Percentiles rank a stretch among this genome's conserved stretches.
Evolutionary conservation across 2,329 filamentous ascomycete species (phyloP).

Genomic region (Talaromyces sp.): DNA sequence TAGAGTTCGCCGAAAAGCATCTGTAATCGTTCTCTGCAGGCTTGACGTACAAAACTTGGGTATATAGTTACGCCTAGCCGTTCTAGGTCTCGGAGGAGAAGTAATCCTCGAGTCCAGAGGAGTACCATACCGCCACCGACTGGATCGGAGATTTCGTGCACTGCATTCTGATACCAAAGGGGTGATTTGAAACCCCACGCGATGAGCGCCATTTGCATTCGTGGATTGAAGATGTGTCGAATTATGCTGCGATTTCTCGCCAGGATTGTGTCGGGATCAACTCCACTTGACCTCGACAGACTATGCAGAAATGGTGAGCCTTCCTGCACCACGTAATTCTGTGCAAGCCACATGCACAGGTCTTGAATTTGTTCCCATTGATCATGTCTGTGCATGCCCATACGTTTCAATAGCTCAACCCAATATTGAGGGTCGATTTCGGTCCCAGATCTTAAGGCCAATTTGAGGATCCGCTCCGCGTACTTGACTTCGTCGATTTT

Average conservation of each 20-base stretch:
- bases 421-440: slow-evolving; percentile 47
- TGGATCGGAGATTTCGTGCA: slow-evolving; percentile 20
- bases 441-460: slow-evolving; percentile 43
- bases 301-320: slow-evolving; percentile 18
- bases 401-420: slow-evolving; percentile 57
- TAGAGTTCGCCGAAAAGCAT: slow-evolving; percentile 34
- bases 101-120: slow-evolving; percentile 39
- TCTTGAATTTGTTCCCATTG: slow-evolving; percentile 51
- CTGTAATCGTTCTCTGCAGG: slow-evolving; percentile 36
- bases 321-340: slow-evolving; percentile 33
- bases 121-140: slow-evolving; percentile 26
- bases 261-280: slow-evolving; percentile 11
- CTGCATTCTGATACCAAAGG: slow-evolving; percentile 21
- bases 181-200: slow-evolving; percentile 48
- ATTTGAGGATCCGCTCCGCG: slow-evolving; percentile 48
- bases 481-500: slow-evolving; percentile 41
- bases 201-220: slow-evolving; percentile 48
- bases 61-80: slow-evolving; percentile 34
- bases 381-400: slow-evolving; percentile 56
- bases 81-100: slow-evolving; percentile 38
- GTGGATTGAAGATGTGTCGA: slow-evolving; percentile 39
- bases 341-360: slow-evolving; percentile 52
- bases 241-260: slow-evolving; percentile 29
- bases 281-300: slow-evolving; percentile 13
- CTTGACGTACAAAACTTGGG: slow-evolving; percentile 27